Evolutionary conservation across 148 eudicot species (phyloP).

Genomic region (Rhododendron ferrugineum): DNA sequence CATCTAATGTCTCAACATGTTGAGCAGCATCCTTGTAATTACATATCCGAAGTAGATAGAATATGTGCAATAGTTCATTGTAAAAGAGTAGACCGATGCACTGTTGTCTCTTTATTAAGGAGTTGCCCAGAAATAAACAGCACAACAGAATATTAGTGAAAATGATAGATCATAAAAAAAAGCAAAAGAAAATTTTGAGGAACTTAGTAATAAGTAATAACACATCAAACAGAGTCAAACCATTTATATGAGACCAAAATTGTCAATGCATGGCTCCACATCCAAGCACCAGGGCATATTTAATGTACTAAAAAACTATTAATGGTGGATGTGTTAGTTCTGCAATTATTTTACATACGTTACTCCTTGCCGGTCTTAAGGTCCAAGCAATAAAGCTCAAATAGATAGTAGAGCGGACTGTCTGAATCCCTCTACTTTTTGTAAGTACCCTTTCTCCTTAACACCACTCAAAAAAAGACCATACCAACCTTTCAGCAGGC

Average conservation of each 20-base stretch:
- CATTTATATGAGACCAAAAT: not conserved
- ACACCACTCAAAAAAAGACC: not conserved
- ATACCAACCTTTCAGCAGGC: not conserved
- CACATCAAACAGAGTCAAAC: not conserved
- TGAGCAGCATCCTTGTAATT: constrained; percentile 85
- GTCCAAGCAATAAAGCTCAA: not conserved
- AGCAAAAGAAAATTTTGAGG: not conserved
- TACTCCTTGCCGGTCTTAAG: not conserved
- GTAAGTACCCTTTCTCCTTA: not conserved
- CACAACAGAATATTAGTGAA: constrained; percentile 3
- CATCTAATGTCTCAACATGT: constrained; percentile 78
- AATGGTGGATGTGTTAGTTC: not conserved
- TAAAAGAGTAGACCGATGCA: constrained; percentile 88
- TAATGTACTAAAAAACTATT: not conserved
- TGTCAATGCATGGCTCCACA: not conserved
- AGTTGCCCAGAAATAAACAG: constrained; percentile 6
- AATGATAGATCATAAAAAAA: not conserved
- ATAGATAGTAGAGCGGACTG: not conserved
- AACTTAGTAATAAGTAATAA: not conserved
- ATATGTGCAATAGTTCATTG: constrained; percentile 76
- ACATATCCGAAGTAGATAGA: constrained; percentile 87
- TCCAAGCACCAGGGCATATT: not conserved
- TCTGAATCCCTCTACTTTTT: not conserved
- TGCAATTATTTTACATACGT: not conserved
- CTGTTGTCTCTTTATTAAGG: constrained; percentile 45